A percentile compares a stretch with the other conserved stretches of the same genome.
These are phyloP conservation scores for Xylaria sp. DNA, from an alignment of 2,329 filamentous ascomycete species.

Conservation along the genomic window DNA sequence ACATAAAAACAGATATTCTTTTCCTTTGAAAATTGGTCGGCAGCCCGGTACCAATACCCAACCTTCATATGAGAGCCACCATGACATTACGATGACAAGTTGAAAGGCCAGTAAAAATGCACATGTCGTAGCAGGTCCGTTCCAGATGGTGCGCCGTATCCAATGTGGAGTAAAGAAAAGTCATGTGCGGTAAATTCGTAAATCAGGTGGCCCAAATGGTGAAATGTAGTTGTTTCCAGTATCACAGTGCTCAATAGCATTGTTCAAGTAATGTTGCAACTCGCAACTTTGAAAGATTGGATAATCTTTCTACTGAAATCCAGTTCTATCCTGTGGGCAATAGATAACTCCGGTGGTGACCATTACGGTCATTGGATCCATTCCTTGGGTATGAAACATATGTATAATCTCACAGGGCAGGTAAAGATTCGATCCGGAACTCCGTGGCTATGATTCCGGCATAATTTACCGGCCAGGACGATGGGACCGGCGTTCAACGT, in stretches of 20 bases:
- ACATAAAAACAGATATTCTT: constrained; percentile 38
- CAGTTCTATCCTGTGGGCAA: constrained; percentile 42
- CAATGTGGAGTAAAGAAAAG: constrained; percentile 39
- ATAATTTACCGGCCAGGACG: constrained; percentile 38
- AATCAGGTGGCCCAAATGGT: constrained; percentile 34
- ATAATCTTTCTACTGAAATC: constrained; percentile 39
- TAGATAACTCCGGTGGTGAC: constrained; percentile 36
- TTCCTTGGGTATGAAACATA: constrained; percentile 41
- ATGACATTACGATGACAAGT: constrained; percentile 40
- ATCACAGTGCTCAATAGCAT: constrained; percentile 36
- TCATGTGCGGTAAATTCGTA: constrained; percentile 39
- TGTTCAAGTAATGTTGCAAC: constrained; percentile 42
- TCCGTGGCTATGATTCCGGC: constrained; percentile 35
- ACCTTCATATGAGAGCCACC: constrained; percentile 37
- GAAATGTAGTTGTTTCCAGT: constrained; percentile 31
- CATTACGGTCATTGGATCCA: constrained; percentile 36
- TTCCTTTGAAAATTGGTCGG: constrained; percentile 41
- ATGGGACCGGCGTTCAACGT: constrained; percentile 34
- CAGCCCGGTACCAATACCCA: constrained; percentile 36
- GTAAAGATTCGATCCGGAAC: constrained; percentile 30
- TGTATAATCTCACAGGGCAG: constrained; percentile 35
- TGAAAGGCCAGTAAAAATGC: constrained; percentile 42
- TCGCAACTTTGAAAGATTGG: constrained; percentile 43
- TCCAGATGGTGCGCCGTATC: constrained; percentile 41
- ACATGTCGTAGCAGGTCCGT: constrained; percentile 39